phyloP scores from a whole-genome alignment of 345 rosid genomes.

The Ceriops tagal region DNA sequence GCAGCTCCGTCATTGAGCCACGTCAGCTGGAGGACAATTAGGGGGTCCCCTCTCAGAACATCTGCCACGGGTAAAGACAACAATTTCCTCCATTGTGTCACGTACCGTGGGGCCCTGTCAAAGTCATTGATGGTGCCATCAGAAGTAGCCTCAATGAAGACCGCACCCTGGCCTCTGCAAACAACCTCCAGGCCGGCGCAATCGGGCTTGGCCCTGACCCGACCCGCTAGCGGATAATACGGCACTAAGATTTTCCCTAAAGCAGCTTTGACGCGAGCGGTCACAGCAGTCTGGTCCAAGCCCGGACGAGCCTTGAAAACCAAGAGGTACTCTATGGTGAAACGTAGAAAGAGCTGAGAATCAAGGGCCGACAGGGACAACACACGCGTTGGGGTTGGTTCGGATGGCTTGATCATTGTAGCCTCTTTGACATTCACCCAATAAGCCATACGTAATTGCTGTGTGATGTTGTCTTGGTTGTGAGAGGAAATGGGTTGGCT shows the following conservation, averaged over 20 bases:
- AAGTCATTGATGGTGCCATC: slow-evolving; percentile 43
- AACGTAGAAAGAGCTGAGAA: slow-evolving; percentile 86
- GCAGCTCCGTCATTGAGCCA: slow-evolving; percentile 80
- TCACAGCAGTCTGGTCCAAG: slow-evolving; percentile 26
- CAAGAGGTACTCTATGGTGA: slow-evolving; percentile 74
- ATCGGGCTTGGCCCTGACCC: slow-evolving; percentile 51
- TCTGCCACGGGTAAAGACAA: slow-evolving; percentile 57
- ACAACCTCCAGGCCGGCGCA: slow-evolving; percentile 53
- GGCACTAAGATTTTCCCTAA: slow-evolving; percentile 57
- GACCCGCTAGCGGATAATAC: slow-evolving; percentile 79
- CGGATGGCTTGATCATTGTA: slow-evolving; percentile 49
- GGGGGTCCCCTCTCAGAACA: slow-evolving; percentile 71
- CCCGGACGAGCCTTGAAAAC: slow-evolving; percentile 42
- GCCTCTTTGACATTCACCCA: slow-evolving; percentile 53
- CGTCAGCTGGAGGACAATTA: slow-evolving; percentile 73
- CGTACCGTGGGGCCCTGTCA: slow-evolving; percentile 51
- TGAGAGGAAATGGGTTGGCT: slow-evolving; percentile 18
- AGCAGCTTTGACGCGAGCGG: slow-evolving; percentile 51
- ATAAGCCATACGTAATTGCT: slow-evolving; percentile 35
- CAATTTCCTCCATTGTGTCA: slow-evolving; percentile 67
- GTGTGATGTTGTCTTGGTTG: neutral
- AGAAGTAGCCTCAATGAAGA: slow-evolving; percentile 56
- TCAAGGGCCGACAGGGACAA: slow-evolving; percentile 77
- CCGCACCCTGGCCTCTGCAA: slow-evolving; percentile 66
- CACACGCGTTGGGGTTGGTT: slow-evolving; percentile 55